Percentiles rank a stretch among this genome's conserved stretches.
phyloP scores from a whole-genome alignment of 768 basidiomycete species.

The Cytidiella melzeri region DNA sequence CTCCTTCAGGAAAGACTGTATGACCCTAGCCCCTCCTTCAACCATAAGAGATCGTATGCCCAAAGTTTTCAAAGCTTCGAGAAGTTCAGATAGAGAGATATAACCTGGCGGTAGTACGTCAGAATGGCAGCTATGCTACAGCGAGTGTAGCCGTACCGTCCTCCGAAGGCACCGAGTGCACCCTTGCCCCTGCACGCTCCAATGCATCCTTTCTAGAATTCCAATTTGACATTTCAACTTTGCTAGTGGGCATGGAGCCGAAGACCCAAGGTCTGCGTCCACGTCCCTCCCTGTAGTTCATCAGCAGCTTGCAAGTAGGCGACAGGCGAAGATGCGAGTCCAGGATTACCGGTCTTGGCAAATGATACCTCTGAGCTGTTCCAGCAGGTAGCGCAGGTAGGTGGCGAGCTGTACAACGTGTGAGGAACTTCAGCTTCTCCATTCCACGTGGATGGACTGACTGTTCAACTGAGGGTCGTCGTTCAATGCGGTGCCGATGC shows the following conservation, averaged over 20 bases:
- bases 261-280: conserved; percentile 76
- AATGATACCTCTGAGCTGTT: conserved; percentile 22
- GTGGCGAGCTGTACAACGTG: conserved; percentile 40
- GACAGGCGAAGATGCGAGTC: conserved; percentile 70
- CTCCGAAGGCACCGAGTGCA: conserved; percentile 41
- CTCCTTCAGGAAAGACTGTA: conserved; percentile 58
- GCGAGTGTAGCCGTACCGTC: not conserved
- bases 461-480: conserved; percentile 96
- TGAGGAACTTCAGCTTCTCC: not conserved
- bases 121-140: not conserved
- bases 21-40: conserved; percentile 86
- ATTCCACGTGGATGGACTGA: conserved; percentile 28
- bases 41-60: conserved; percentile 83
- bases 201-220: conserved; percentile 36
- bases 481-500: conserved; percentile 82
- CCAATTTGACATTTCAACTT: conserved; percentile 25
- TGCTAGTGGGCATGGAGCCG: conserved; percentile 29
- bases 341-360: conserved; percentile 82
- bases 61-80: conserved; percentile 45
- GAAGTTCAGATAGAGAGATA: conserved; percentile 42
- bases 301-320: conserved; percentile 61
- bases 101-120: conserved; percentile 21
- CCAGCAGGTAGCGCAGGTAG: conserved; percentile 37
- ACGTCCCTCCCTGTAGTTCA: conserved; percentile 49
- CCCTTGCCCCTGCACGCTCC: conserved; percentile 57